Base-by-base conservation (phyloP, 2,329 filamentous ascomycete species). In the Ophiostoma himal-ulmi region DNA sequence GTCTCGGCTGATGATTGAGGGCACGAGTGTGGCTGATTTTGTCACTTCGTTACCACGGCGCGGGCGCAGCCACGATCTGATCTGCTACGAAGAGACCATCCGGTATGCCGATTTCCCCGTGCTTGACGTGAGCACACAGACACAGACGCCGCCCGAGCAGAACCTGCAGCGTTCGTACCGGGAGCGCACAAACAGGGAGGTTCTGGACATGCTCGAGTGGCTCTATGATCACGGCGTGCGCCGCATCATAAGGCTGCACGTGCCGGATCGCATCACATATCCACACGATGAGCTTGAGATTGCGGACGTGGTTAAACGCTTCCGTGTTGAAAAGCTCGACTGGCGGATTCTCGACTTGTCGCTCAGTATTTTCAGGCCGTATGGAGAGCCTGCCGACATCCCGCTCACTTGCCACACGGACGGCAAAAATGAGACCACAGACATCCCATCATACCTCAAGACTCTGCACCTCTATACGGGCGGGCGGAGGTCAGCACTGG, bases 211-310 rank as follows among this genome's bases (percentile, higher is more conserved):
- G 41, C 72, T 73, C 17, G 48, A 70, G 37, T 73, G 72, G 72
- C 67, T 73, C 5, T 2, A 26, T 2, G 64, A 67, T 1, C 52
- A 69, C 41, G 69, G 70, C 6, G 70, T 73, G 26, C 41, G 48
- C 30, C 64, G 65, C 54, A 73, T 73, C 64, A 72, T 73, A 44
- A 70, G 36, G n/a, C 65, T 73, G 68, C 54, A 34, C 20, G 72
- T 73, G 52, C 70, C 69, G 1, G 72, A 73, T 39, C 67, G 70
- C 14, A 69, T 73, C 54, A 48, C 48, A 13, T 34, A 69, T 60
- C 72, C 72, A 17, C 72, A 73, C 68, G 70, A 72, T 37, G 72
- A 73, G 68, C 26, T 69, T 14, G 39, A 48, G 54, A 73, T 73
- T 66, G 68, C 70, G 3, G 11, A 22, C 0, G 8, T 14, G 39